Evolutionary conservation across 371 early-diverging fungal species (phyloP), one percentile per base, ranked within the genome.

Genomic region (Apophysomyces variabilis): DNA sequence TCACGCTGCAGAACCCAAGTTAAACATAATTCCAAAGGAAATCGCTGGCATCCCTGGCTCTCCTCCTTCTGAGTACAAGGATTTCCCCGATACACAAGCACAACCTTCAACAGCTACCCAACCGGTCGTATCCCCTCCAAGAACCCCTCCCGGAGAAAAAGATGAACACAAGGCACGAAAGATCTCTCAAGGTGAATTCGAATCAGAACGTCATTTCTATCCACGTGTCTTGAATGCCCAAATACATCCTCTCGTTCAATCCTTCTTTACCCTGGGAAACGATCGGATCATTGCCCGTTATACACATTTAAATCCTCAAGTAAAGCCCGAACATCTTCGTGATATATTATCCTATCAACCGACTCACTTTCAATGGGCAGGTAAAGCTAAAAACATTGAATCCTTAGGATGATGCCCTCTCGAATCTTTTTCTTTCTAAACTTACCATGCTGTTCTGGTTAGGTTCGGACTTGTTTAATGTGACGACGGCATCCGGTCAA

Each of bases 391-490:
- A 58, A 61, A 61, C 18, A 11, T n/a, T n/a, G 16, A 43, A 3
- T 43, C 9, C 43, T 43, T 12, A 12, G 43, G 3, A 43, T 12
- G 14, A 14, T 12, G 41, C 13, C 37, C 5, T 60, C 38, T 38
- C 39, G 13, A 50, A 12, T 50, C 36, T 63, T 63, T 63, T 63
- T 63, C 32, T 56, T 63, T 60, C 41, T 18, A 16, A 18, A 26
- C 12, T 36, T 14, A 43, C 26, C 13, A 61, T 47, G 54, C 13
- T 56, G 18, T 43, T 14, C 44, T 62, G 36, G 45, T 32, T 59
- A 91, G 92, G 94, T 9, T 93, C 93, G 3, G 96, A 96, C 81
- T 78, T 96, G 60, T 95, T 96, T 75, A 94, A 94, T 78, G 95
- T 95, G 56, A 95, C 95, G 2, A 95, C 93, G 9, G 85, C 90